Evolutionary conservation across 2,329 filamentous ascomycete genomes (phyloP).

Genomic region (Emmonsiellopsis sp.): DNA sequence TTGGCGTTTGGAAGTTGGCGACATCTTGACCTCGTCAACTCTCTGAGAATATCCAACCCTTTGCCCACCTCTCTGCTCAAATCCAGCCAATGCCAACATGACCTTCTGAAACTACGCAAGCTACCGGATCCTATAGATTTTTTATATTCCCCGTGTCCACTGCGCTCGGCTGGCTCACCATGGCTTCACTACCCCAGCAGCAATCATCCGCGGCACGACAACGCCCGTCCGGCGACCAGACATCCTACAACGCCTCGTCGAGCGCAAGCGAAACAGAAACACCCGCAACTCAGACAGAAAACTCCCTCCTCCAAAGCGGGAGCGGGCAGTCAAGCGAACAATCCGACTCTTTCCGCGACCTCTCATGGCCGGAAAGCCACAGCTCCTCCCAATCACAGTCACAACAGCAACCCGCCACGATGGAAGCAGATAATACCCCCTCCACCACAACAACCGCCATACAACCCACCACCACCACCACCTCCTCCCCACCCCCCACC

Average conservation of each 20-base stretch:
- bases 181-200: slow-evolving; percentile 27
- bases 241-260: slow-evolving; percentile 14
- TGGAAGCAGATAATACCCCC: neutral
- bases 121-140: neutral
- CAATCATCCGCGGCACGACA: slow-evolving; percentile 21
- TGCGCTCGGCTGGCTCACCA: slow-evolving; percentile 9
- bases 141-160: neutral
- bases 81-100: too few relatives aligned
- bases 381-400: slow-evolving; percentile 9
- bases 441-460: slow-evolving; percentile 1
- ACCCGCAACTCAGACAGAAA: neutral
- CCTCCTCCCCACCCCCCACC: slow-evolving; percentile 10
- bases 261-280: slow-evolving; percentile 13
- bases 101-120: too few relatives aligned
- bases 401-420: slow-evolving; percentile 4
- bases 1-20: neutral
- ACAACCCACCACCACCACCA: slow-evolving; percentile 6
- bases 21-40: too few relatives aligned
- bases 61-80: too few relatives aligned
- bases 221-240: slow-evolving; percentile 9
- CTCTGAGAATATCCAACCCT: too few relatives aligned
- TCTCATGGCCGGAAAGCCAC: neutral
- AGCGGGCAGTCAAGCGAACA: slow-evolving; percentile 17
- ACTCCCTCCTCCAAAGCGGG: neutral
- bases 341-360: slow-evolving; percentile 1